A percentile compares a stretch with the other conserved stretches of the same genome.
Conservation (phyloP, 1,139 yeast species). For the Geotrichum phurueaensis region DNA sequence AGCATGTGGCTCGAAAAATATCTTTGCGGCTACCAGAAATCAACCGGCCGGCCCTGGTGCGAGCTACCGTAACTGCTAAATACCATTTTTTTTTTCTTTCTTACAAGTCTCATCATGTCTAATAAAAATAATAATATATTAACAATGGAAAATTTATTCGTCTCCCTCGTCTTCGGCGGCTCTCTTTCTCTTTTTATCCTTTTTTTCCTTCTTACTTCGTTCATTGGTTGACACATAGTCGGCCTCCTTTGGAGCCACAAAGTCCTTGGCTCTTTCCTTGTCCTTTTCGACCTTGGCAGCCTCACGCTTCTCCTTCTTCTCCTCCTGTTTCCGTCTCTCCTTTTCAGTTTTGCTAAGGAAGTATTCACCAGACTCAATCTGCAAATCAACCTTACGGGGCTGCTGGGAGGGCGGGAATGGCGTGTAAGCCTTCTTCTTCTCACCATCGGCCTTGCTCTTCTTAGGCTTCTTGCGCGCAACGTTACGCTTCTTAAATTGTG, state of each 20-base stretch:
- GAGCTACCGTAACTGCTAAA: slow-evolving; percentile 22
- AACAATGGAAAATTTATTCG: slow-evolving; percentile 4
- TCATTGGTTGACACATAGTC: slow-evolving; percentile 34
- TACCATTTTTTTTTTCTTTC: neutral
- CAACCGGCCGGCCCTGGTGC: slow-evolving; percentile 40
- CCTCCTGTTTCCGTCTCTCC: slow-evolving; percentile 63
- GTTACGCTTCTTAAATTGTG: slow-evolving; percentile 93
- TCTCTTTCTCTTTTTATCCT: slow-evolving; percentile 30
- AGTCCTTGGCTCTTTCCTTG: slow-evolving; percentile 69
- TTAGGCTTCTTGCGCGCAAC: slow-evolving; percentile 90
- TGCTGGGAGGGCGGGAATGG: slow-evolving; percentile 99
- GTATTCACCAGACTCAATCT: slow-evolving; percentile 97
- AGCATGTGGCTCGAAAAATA: slow-evolving; percentile 68
- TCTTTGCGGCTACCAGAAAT: slow-evolving; percentile 63
- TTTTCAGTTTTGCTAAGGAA: slow-evolving; percentile 84
- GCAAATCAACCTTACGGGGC: slow-evolving; percentile 95
- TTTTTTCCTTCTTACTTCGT: slow-evolving; percentile 26
- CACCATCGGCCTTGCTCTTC: slow-evolving; percentile 40
- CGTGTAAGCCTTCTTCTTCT: slow-evolving; percentile 83
- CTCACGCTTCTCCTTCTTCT: slow-evolving; percentile 72
- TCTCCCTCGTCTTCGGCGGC: slow-evolving; percentile 19
- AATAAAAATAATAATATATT: neutral
- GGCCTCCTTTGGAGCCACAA: slow-evolving; percentile 77
- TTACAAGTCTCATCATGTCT: neutral
- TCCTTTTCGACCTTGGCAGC: slow-evolving; percentile 61